Evolutionary conservation across 1,139 yeast species (phyloP).

Genomic region (Pichia sp.): DNA sequence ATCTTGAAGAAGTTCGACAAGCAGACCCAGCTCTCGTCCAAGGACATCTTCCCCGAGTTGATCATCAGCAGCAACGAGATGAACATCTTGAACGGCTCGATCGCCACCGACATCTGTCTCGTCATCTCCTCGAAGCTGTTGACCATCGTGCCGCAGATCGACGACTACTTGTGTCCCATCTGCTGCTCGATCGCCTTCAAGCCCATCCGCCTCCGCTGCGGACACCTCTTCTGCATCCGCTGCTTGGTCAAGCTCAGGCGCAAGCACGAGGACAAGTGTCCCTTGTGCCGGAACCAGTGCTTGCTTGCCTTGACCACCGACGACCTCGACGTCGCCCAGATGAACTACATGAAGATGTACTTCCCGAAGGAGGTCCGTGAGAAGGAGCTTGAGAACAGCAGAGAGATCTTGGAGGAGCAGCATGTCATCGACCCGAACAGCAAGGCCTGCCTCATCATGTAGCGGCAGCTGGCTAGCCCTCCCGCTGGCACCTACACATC

Average conservation of each 20-base stretch:
- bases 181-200: conserved; percentile 67
- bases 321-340: conserved; percentile 53
- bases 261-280: conserved; percentile 55
- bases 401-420: conserved; percentile 46
- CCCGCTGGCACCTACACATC: no score
- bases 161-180: conserved; percentile 70
- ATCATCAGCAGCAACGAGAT: conserved; percentile 31
- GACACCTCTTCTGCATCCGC: conserved; percentile 66
- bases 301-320: conserved; percentile 54
- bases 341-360: conserved; percentile 50
- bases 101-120: conserved; percentile 53
- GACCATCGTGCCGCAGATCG: conserved; percentile 63
- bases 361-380: conserved; percentile 66
- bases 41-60: conserved; percentile 41
- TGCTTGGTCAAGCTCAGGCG: conserved; percentile 66
- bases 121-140: conserved; percentile 53
- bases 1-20: conserved; percentile 73
- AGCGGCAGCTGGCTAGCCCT: not conserved
- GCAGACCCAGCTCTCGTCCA: conserved; percentile 56
- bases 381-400: conserved; percentile 56
- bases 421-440: conserved; percentile 19
- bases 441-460: conserved; percentile 24
- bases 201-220: conserved; percentile 60
- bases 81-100: conserved; percentile 42
- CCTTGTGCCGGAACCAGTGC: conserved; percentile 58